Evolutionary conservation across 208 protist species (phyloP), one percentile per base, ranked within the genome.

Genomic region (Leishmania braziliensis): DNA sequence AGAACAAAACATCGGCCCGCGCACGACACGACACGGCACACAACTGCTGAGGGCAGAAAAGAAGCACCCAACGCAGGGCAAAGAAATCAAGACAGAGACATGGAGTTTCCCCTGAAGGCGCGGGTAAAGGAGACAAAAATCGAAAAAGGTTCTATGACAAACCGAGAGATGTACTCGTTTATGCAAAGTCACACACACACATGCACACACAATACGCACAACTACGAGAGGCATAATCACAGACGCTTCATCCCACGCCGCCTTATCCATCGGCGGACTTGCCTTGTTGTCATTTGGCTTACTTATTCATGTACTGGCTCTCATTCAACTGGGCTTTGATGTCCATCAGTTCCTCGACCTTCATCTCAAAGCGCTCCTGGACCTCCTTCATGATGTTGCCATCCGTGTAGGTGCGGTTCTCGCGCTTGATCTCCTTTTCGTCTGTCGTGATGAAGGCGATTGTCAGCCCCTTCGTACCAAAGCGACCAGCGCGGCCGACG

Each of bases 391-490:
- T 95, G 29, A 99, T 90, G 33, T 95, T 95, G 16, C 85, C 88
- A 81, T 98, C 95, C 29, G 92, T 95, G 88, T 97, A 97, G 60
- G 88, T 90, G 84, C 93, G 91, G 80, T 94, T 97, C 84, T 96
- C 93, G 39, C 92, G 92, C 85, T 95, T 94, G 65, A 96, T 92
- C 84, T 96, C 89, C 86, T 95, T 92, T 77, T 99, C 99, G 62
- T 98, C 98, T 16, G 93, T 83, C 29, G 96, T 96, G 39, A 99
- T 89, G 89, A 99, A 99, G 68, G 95, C 97, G 80, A 99, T 99
- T 10, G 99, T 99, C 18, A 99, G 89, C 81, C 99, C 99, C 85
- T 99, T 99, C 51, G 99, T 99, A 78, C 99, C 99, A 84, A 99
- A 99, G 74, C 99, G 96, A 78, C 99, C 99, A 26, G 95, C 96